A percentile compares a stretch with the other conserved stretches of the same genome.
Evolutionary conservation across 2,329 filamentous ascomycete genomes (phyloP).

Genomic region (Fusarium solani-melongenae): DNA sequence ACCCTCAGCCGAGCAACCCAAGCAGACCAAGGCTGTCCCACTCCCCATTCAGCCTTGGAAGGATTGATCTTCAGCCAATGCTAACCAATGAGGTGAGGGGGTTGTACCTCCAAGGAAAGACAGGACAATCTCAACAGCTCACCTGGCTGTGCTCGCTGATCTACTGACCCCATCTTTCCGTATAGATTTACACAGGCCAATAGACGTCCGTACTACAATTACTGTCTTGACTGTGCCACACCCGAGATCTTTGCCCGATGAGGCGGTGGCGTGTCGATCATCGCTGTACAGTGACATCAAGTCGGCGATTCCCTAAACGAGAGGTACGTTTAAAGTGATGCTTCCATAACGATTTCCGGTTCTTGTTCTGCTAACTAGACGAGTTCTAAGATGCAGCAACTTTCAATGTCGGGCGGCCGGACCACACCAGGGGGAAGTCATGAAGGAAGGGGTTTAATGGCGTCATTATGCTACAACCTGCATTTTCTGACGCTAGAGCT

Average conservation of each 20-base stretch:
- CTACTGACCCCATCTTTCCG: background rate
- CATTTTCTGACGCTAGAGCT: background rate
- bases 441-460: background rate
- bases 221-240: background rate
- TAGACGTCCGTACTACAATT: background rate
- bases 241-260: background rate
- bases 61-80: background rate
- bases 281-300: background rate
- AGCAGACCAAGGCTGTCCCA: background rate
- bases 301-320: background rate
- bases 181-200: background rate
- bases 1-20: background rate
- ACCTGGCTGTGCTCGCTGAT: background rate
- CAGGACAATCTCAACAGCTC: background rate
- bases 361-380: background rate
- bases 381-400: background rate
- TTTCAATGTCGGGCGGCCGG: background rate
- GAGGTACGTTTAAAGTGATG: background rate
- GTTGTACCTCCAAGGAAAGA: background rate
- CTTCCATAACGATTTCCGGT: background rate
- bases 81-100: background rate
- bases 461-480: background rate
- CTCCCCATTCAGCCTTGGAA: background rate
- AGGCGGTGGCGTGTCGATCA: background rate
- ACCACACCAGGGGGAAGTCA: background rate